Evolutionary conservation across 306 rosid species (phyloP), one percentile per base, ranked within the genome.

Genomic region (Cucumis hystrix): DNA sequence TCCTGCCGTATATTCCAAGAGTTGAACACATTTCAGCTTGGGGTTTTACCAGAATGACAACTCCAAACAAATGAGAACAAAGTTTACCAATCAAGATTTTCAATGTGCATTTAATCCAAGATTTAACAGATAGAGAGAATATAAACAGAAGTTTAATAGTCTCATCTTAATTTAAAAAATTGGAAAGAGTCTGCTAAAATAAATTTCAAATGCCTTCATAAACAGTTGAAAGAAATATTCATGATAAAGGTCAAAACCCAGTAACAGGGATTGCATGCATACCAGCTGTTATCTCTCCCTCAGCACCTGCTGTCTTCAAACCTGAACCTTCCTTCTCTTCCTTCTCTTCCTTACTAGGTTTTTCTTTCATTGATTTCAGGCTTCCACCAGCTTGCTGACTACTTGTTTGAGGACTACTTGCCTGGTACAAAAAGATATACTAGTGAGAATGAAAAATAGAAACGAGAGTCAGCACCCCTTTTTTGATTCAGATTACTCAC

Each of bases 281-380:
- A 92, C 99, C 99, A 86, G 99, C 99, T 59, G 99, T 88, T 63
- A 95, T 92, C 88, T 95, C 99, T 78, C 99, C 99, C 83, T 95
- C 99, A 57, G 93, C 87, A 77, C 97, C 99, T 39, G 99, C 99
- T 5, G 87, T 89, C 87, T 92, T 92, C 85, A 95, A 87, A 83
- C 97, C 97, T 17, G 99, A 89, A 80, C 87, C 76, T 72, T 92
- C 98, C 72, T 84, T 87, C 61, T 82, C 93, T 76, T 92, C 99
- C 82, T 95, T 95, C 72, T 89, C 93, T 68, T 88, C 82, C 87
- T 88, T 96, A 52, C 89, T 86, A 33, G 92, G 85, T 85, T 92
- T 95, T 23, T 95, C 99, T 90, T 92, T 95, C 84, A 88, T 62
- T 77, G 97, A 79, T 80, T 95, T 95, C 91, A 90, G 83, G 88